Evolutionary conservation across 495 filamentous ascomycete genomes (phyloP).

Genomic region (Thozetella sp.): DNA sequence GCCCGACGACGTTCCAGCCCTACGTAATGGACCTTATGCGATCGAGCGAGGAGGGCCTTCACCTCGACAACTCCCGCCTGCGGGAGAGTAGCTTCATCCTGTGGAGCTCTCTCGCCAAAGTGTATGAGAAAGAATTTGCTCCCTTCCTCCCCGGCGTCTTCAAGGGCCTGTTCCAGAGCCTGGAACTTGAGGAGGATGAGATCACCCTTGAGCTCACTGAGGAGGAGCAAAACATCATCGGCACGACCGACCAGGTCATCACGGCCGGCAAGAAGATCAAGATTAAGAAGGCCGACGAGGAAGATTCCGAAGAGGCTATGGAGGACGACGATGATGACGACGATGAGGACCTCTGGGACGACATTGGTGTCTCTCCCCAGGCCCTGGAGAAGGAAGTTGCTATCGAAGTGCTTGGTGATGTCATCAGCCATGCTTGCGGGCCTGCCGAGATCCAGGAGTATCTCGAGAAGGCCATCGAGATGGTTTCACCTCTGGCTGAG

Average conservation of each 20-base stretch:
- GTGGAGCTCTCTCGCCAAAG: constrained; percentile 91
- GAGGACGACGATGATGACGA: constrained; percentile 69
- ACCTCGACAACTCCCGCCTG: constrained; percentile 86
- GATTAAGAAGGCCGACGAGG: constrained; percentile 58
- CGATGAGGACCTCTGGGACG: constrained; percentile 83
- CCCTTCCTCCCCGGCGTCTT: constrained; percentile 86
- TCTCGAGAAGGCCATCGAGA: constrained; percentile 87
- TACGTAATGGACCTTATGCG: constrained; percentile 89
- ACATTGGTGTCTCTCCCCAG: constrained; percentile 77
- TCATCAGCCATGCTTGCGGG: constrained; percentile 80
- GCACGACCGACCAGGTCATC: constrained; percentile 65
- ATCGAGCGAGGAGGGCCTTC: constrained; percentile 87
- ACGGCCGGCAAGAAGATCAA: constrained; percentile 84
- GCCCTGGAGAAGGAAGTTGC: constrained; percentile 98
- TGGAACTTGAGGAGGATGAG: constrained; percentile 89
- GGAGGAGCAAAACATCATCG: constrained; percentile 73
- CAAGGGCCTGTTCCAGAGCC: constrained; percentile 79
- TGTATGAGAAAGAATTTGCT: constrained; percentile 88
- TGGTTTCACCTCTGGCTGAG: constrained; percentile 75
- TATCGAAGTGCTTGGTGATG: constrained; percentile 89
- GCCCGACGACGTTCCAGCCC: constrained; percentile 80
- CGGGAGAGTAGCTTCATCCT: constrained; percentile 96
- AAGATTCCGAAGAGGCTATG: constrained; percentile 60
- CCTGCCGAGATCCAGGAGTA: constrained; percentile 73
- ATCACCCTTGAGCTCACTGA: constrained; percentile 79